Evolutionary conservation across 371 early-diverging fungal genomes (phyloP), one percentile per base, ranked within the genome.

Genomic region (Coemansia sp.): DNA sequence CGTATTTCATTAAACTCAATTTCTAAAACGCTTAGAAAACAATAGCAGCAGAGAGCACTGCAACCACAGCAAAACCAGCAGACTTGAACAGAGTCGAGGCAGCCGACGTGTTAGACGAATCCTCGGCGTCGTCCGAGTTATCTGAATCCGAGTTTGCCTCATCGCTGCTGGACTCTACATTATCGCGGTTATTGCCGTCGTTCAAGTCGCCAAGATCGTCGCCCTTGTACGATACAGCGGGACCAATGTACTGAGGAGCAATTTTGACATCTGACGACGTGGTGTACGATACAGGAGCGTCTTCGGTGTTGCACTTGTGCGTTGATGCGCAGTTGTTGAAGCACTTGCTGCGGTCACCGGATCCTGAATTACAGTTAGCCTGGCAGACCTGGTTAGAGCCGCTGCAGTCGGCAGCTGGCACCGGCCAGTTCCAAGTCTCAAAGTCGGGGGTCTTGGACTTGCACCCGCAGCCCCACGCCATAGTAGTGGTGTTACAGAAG

Each of bases 381-480:
- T 56, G 31, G 65, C 80, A 80, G 50, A 21, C 67, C 3, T 62
- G 47, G 24, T 42, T 54, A 34, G 69, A 69, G 26, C 80, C 80
- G 18, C 58, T 40, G 58, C 80, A 80, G 65, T 80, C 80, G 7
- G 72, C 68, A 13, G 70, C 67, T 13, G 75, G 71, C 58, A 80
- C 72, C 18, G 80, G 80, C 70, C 79, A 71, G 68, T 77, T 69
- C 72, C 70, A 80, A 14, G 62, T 52, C 22, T 68, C 61, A 56
- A 72, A 71, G 47, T 69, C 64, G 16, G 79, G 79, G 5, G 64
- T 67, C 51, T 67, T 61, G 24, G 50, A 48, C 61, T 52, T 37
- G 63, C 80, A 80, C 1, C 75, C 79, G 22, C 80, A 80, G 34
- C 80, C 80, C 80, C 80, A 80, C 22, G 69, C 80, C 67, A 80